Evolutionary conservation across 352 stramenopile genomes (phyloP), one percentile per base, ranked within the genome.

Genomic region (Globisporangium radiosum): DNA sequence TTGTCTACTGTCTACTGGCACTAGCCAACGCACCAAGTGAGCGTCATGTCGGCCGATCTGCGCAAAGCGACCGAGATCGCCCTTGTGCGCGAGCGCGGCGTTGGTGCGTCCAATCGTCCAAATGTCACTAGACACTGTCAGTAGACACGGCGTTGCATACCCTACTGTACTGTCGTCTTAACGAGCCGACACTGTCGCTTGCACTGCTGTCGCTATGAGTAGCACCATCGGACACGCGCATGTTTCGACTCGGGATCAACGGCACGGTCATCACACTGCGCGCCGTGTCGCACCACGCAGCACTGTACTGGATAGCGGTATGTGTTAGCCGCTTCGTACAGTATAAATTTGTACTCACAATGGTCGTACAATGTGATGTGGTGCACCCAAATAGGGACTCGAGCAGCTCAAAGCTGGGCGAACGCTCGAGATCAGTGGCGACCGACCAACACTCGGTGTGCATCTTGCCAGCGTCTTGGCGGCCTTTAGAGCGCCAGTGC

Each of bases 21-120:
- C 19, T 19, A 90, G 78, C 65, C 79, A 11, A 85, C 80, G 5
- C 72, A 90, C 51, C 81, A 90, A 66, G 75, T 87, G 47, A 63
- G 78, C 19, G 68, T 90, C 65, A 88, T 90, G 78, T 78, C 78
- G 14, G 87, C 78, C 0, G 81, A 90, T 52, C 77, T 90, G 25
- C 74, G 78, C 47, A 79, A 68, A 38, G 78, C 81, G 1, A 76
- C 72, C 0, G 72, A 88, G 52, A 88, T 90, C 54, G 48, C 69
- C 13, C 55, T 90, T 13, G 15, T n/a, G 10, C 36, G 57, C 11
- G 60, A 66, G 11, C 52, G 8, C 42, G 39, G 54, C 36, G 40
- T 43, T 6, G 53, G 57, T 63, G 50, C 19, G 57, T 33, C 25
- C 25, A 33, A 33, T 33, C 25, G 25, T 33, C 25, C 25, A 33